A percentile compares a stretch with the other conserved stretches of the same genome.
Evolutionary conservation across 2,329 filamentous ascomycete genomes (phyloP).

Genomic region (Fusarium austroafricanum): DNA sequence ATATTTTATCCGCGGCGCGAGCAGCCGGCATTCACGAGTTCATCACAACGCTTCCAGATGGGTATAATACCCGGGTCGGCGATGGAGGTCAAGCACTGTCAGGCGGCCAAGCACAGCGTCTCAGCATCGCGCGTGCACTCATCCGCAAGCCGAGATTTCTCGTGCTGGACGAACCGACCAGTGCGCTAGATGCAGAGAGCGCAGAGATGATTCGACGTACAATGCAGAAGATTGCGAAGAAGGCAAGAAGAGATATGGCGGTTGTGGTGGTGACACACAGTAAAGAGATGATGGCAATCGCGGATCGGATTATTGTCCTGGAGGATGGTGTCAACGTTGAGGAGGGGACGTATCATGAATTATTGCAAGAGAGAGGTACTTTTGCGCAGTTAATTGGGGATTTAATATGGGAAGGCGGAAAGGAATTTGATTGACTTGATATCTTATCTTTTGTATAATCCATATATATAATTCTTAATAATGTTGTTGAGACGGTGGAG

Average conservation of each 20-base stretch:
- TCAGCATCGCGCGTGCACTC: conserved; percentile 84
- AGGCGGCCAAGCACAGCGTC: conserved; percentile 84
- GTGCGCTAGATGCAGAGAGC: conserved; percentile 77
- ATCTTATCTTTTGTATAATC: too few relatives aligned
- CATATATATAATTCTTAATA: too few relatives aligned
- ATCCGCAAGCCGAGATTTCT: conserved; percentile 77
- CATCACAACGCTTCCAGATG: conserved; percentile 72
- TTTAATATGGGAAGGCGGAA: conserved; percentile 27
- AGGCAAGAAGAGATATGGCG: conserved; percentile 62
- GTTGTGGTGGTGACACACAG: conserved; percentile 87
- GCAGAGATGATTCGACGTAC: conserved; percentile 73
- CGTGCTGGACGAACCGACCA: conserved; percentile 89
- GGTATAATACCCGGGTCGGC: conserved; percentile 74
- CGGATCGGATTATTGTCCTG: conserved; percentile 78
- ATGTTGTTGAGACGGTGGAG: background rate
- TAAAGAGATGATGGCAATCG: conserved; percentile 86
- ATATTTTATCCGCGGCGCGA: conserved; percentile 64
- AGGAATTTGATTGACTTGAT: conserved; percentile 2
- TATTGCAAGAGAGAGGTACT: conserved; percentile 60
- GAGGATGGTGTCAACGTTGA: conserved; percentile 75
- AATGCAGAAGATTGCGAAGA: conserved; percentile 64
- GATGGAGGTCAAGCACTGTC: conserved; percentile 80
- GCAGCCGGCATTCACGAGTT: conserved; percentile 80
- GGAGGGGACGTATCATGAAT: conserved; percentile 71
- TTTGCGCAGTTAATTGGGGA: conserved; percentile 62